A percentile compares a stretch with the other conserved stretches of the same genome.
phyloP scores from a whole-genome alignment of 345 rosid genomes.

The Brassica cretica region DNA sequence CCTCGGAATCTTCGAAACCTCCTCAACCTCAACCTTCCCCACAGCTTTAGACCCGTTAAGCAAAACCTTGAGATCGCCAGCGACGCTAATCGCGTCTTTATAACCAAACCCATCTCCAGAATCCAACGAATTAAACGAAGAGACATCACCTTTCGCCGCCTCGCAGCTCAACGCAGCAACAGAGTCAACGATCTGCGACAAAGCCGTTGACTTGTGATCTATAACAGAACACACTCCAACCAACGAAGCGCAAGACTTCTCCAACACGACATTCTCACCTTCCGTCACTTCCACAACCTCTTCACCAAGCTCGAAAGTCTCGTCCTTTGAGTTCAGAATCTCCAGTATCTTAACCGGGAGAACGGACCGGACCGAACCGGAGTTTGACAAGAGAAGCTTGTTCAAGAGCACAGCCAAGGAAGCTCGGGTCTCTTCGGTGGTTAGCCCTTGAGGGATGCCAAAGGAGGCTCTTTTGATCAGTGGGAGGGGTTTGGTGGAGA shows the following conservation, averaged over 20 bases:
- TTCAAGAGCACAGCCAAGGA: neutral
- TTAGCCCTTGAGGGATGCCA: slow-evolving; percentile 22
- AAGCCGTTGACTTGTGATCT: slow-evolving; percentile 54
- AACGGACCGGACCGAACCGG: slow-evolving; percentile 38
- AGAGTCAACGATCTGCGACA: slow-evolving; percentile 55
- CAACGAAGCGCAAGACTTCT: slow-evolving; percentile 43
- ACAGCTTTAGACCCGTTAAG: slow-evolving; percentile 71
- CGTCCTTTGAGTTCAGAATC: slow-evolving; percentile 38
- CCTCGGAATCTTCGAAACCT: slow-evolving; percentile 52
- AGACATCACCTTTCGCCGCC: slow-evolving; percentile 53
- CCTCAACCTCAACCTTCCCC: slow-evolving; percentile 44
- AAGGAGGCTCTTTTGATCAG: neutral
- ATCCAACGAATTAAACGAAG: slow-evolving; percentile 49
- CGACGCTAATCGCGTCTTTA: slow-evolving; percentile 69
- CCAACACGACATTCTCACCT: slow-evolving; percentile 44
- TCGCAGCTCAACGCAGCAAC: slow-evolving; percentile 83
- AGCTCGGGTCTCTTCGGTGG: slow-evolving; percentile 50
- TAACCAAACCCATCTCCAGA: slow-evolving; percentile 69
- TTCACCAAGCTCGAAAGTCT: slow-evolving; percentile 12
- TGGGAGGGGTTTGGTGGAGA: slow-evolving; percentile 32
- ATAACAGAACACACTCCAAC: slow-evolving; percentile 58
- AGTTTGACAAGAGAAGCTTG: slow-evolving; percentile 16
- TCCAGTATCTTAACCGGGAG: slow-evolving; percentile 46
- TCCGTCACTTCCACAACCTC: slow-evolving; percentile 48
- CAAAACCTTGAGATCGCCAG: slow-evolving; percentile 72